Base-by-base conservation (phyloP, 495 filamentous ascomycete species). In the Daldinia caldariorum region DNA sequence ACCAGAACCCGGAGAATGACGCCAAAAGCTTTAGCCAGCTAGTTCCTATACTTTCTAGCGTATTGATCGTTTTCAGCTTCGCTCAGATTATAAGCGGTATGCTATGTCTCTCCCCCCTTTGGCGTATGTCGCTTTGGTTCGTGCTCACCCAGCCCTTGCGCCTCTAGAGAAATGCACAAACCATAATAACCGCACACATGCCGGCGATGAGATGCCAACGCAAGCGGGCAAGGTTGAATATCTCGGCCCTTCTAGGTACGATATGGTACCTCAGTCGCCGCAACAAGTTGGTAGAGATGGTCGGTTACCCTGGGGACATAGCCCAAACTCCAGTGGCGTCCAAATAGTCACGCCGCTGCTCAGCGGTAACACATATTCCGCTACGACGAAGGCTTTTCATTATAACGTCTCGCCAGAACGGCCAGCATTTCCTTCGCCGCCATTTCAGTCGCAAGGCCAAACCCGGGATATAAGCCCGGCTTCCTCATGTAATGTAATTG, bases 21-120 rank as follows among this genome's bases (percentile, higher is more conserved):
- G 60, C 75, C 5, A 74, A 70, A 18, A 73, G 73, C n/a, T 80
- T 80, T 12, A 77, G 78, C 13, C 78, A 80, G 63, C 74, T 80
- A 29, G 76, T 80, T 18, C 78, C 78, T 22, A 71, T 79, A 26
- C 59, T 81, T 13, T 66, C 79, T n/a, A 75, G 71, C 9, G 69
- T 62, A 18, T 51, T 81, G 61, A 79, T 76, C 26, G 16, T 81
- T 6, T 79, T 81, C 32, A 73, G 74, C 55, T 78, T 81, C 31
- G 45, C 74, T 54, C 78, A 81, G 54, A 69, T 77, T 10, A 58
- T 81, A 56, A 77, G 73, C 29, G 77, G 77, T 78, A 61, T 58
- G 74, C 58, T 7, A 53, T 7, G n/a, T 16, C 14, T 26, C 18
- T 53, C 29, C 18, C 37, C 8, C 14, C 5, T 9, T 16, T 8